phyloP scores from a whole-genome alignment of 2,329 filamentous ascomycete genomes.

The Phyllosticta paracitricarpa region DNA sequence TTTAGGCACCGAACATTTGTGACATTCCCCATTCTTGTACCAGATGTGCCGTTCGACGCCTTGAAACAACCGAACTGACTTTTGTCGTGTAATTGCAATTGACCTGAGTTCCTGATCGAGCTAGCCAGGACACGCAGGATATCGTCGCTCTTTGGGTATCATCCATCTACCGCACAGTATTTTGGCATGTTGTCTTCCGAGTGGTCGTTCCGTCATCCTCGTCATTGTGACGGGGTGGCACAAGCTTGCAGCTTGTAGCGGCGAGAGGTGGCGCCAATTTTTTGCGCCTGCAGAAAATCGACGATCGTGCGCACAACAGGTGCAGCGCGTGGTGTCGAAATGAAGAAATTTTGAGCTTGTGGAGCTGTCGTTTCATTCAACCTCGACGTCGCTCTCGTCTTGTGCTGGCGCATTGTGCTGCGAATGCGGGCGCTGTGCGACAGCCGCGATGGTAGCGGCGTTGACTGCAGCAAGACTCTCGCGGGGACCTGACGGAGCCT shows the following conservation, averaged over 20 bases:
- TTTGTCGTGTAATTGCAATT: too few species aligned
- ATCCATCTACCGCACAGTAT: not conserved
- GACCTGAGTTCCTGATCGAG: not conserved
- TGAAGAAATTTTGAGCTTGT: not conserved
- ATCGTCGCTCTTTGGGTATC: not conserved
- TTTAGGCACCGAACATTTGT: too few species aligned
- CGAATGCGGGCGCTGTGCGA: not conserved
- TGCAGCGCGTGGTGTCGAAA: not conserved
- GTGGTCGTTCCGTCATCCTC: not conserved
- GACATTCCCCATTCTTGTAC: too few species aligned
- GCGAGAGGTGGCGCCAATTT: not conserved
- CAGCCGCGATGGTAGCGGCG: slow-evolving; percentile 3
- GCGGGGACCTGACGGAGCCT: not conserved
- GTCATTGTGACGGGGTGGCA: not conserved
- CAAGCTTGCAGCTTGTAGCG: not conserved
- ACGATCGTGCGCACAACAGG: not conserved
- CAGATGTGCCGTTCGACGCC: too few species aligned
- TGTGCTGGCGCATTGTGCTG: not conserved
- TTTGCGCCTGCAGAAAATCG: not conserved
- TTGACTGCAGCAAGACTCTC: slow-evolving; percentile 6
- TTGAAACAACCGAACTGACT: too few species aligned
- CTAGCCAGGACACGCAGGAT: not conserved
- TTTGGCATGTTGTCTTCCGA: not conserved
- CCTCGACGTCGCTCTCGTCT: not conserved
- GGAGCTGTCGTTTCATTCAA: not conserved